A percentile compares a stretch with the other conserved stretches of the same genome.
phyloP scores from a whole-genome alignment of 192 early-diverging fungal genomes.

The Coemansia sp. region DNA sequence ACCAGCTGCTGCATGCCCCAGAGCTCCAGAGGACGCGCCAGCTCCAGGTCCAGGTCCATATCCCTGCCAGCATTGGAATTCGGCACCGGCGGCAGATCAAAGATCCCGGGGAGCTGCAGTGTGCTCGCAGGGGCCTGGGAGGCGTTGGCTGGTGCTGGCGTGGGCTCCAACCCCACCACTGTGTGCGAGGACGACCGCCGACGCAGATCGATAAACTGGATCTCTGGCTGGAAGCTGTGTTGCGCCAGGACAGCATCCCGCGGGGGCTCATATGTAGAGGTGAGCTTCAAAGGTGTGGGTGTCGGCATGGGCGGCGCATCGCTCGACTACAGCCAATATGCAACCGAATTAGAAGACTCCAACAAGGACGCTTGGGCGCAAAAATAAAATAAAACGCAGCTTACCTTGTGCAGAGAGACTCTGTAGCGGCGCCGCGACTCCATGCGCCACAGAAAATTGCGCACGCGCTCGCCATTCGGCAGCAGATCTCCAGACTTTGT shows the following conservation, averaged over 20 bases:
- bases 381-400: not conserved
- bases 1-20: constrained; percentile 24
- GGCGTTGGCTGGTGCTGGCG: not conserved
- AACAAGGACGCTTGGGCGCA: not conserved
- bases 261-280: not conserved
- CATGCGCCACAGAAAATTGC: constrained; percentile 54
- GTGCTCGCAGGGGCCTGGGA: not conserved
- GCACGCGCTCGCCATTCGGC: constrained; percentile 38
- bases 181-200: constrained; percentile 37
- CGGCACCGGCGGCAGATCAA: not conserved
- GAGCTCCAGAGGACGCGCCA: constrained; percentile 48
- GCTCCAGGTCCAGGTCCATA: constrained; percentile 30
- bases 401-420: constrained; percentile 5
- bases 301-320: not conserved
- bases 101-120: constrained; percentile 5
- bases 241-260: not conserved
- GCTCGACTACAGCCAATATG: not conserved
- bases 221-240: not conserved
- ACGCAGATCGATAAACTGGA: constrained; percentile 15
- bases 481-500: constrained; percentile 25
- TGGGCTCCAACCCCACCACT: constrained; percentile 7
- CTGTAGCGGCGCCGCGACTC: not conserved
- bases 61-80: not conserved
- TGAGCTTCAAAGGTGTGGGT: not conserved
- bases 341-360: not conserved